These are phyloP conservation scores for Styphnolobium japonicum DNA, from an alignment of 306 rosid species.

Conservation along the genomic window DNA sequence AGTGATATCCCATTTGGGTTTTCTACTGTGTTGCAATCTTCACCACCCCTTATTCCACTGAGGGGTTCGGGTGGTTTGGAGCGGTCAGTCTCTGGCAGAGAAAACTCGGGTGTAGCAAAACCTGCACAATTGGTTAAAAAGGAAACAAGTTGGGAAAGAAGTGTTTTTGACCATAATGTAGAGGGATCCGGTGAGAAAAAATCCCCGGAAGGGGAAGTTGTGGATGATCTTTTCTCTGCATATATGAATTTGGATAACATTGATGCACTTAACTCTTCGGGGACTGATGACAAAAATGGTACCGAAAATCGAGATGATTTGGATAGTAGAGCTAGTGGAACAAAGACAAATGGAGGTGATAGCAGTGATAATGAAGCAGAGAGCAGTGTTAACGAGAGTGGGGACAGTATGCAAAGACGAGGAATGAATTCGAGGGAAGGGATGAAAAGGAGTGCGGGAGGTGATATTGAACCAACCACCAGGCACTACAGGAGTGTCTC, in stretches of 20 bases:
- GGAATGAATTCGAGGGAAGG: conserved; percentile 63
- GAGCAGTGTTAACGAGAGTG: conserved; percentile 74
- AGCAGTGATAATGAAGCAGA: conserved; percentile 94
- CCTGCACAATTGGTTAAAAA: conserved; percentile 59
- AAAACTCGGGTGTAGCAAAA: conserved; percentile 35
- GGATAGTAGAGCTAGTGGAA: conserved; percentile 95
- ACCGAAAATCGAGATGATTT: conserved; percentile 80
- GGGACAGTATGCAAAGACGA: conserved; percentile 43
- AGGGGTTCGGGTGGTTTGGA: conserved; percentile 46
- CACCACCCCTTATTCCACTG: conserved; percentile 60
- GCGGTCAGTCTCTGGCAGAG: conserved; percentile 39
- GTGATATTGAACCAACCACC: conserved; percentile 64
- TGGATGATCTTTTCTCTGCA: conserved; percentile 84
- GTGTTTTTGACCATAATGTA: conserved; percentile 39
- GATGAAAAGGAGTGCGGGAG: conserved; percentile 68
- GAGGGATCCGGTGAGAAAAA: conserved; percentile 88
- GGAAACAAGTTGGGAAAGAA: conserved; percentile 57
- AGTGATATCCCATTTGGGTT: conserved; percentile 94
- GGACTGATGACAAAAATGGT: conserved; percentile 69
- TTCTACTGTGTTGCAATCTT: conserved; percentile 62
- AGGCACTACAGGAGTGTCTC: conserved; percentile 85
- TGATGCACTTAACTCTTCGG: conserved; percentile 70
- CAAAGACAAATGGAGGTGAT: conserved; percentile 81
- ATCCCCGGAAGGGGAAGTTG: conserved; percentile 83
- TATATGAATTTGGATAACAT: conserved; percentile 88